Base-by-base conservation (phyloP, 192 early-diverging fungal genomes). In the Chytriomyces sp. region DNA sequence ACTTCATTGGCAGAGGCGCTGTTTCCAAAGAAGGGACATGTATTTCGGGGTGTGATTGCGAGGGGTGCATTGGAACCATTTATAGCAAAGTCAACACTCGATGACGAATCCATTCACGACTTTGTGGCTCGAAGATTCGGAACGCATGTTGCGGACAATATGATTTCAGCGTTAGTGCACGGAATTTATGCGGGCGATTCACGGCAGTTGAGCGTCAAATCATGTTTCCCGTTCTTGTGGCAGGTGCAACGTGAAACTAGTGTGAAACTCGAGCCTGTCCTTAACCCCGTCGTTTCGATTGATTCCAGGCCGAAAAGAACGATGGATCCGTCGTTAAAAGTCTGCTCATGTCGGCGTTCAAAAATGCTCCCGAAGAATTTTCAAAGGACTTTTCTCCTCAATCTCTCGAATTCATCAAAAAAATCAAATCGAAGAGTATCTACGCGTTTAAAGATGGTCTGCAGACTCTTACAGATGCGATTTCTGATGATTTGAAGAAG, bases 141-240 rank as follows among this genome's bases (percentile, higher is more conserved):
- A 50, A 73, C 79, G 20, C 81, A 82, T 3, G 83, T 96, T 4
- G 93, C 95, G 53, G 87, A 95, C 67, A 93, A 93, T 61, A 74
- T 98, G 76, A 89, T 95, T 6, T 94, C 94, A 45, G 93, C 97
- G 0, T 84, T 97, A 45, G 89, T 96, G 66, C 95, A 97, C 73
- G 97, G 97, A 0, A 94, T 98, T 43, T 97, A 97, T 82, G 96
- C 96, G 1, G 95, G 95, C 0, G 93, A 98, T 78, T 86, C 87
- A 0, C 91, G 85, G 65, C 77, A 88, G 61, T 83, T 98, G 35
- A 95, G 93, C 57, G 85, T 95, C 3, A 85, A 91, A 28, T 90
- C 93, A 5, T 90, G 92, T 2, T 83, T 97, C 65, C 89, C 88
- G 48, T 79, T 88, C 45, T 80, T 96, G 64, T 94, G 89, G 84